A percentile compares a stretch with the other conserved stretches of the same genome.
phyloP scores from a whole-genome alignment of 208 protist genomes.

The Blastocrithidia nonstop region DNA sequence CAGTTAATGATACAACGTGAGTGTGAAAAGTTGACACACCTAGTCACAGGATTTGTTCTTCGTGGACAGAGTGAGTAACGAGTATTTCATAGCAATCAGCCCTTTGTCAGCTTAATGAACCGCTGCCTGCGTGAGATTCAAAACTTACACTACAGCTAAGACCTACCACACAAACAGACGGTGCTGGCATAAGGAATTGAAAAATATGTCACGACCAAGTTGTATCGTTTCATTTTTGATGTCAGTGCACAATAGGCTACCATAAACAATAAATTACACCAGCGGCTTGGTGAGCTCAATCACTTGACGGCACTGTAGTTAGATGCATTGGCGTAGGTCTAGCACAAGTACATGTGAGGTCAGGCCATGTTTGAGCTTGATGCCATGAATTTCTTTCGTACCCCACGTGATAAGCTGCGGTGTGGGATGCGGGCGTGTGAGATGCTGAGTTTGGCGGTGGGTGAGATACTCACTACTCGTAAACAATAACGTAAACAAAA shows the following conservation, averaged over 20 bases:
- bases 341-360: constrained; percentile 53
- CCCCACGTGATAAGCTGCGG: constrained; percentile 58
- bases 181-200: constrained; percentile 55
- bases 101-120: constrained; percentile 11
- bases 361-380: constrained; percentile 73
- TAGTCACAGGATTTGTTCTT: constrained; percentile 10
- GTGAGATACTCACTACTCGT: constrained; percentile 20
- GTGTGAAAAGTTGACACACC: constrained; percentile 15
- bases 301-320: constrained; percentile 23
- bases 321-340: constrained; percentile 44
- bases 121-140: constrained; percentile 5
- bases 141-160: constrained; percentile 1
- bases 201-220: constrained; percentile 54
- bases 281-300: constrained; percentile 19
- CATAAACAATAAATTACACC: constrained; percentile 17
- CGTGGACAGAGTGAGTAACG: neutral
- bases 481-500: constrained; percentile 1
- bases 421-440: constrained; percentile 51
- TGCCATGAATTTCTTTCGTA: constrained; percentile 77
- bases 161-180: neutral
- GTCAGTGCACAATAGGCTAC: constrained; percentile 18
- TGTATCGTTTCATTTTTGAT: constrained; percentile 46
- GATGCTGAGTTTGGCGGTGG: constrained; percentile 26
- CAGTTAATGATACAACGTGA: constrained; percentile 20
- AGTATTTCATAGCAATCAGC: neutral